Evolutionary conservation across 192 early-diverging fungal species (phyloP).

Genomic region (Backusella mclennaniae): DNA sequence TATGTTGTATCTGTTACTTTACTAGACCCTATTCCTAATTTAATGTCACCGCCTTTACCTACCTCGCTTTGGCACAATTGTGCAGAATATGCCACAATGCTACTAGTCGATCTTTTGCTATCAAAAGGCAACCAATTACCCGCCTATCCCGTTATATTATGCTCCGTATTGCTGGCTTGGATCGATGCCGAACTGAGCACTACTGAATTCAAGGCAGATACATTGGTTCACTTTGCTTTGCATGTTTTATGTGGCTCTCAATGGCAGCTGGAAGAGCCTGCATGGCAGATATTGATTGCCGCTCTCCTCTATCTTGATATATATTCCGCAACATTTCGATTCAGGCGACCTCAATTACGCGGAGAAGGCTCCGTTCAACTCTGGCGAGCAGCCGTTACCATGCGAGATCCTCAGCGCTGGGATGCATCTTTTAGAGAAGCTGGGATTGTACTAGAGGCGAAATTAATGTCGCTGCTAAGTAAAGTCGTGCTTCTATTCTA

Average conservation of each 20-base stretch:
- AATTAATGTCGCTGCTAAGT: conserved; percentile 16
- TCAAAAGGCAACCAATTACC: background rate
- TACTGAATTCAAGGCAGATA: background rate
- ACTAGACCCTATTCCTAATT: background rate
- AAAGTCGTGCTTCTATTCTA: conserved; percentile 9
- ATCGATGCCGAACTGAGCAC: background rate
- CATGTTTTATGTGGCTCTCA: background rate
- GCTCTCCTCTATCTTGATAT: conserved; percentile 24
- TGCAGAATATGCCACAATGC: background rate
- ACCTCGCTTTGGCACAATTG: background rate
- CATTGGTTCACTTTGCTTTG: conserved; percentile 1
- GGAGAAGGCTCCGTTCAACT: background rate
- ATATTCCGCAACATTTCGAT: conserved; percentile 9
- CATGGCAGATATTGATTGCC: conserved; percentile 8
- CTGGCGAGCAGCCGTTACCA: background rate
- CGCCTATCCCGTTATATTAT: background rate
- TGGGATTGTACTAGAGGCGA: conserved; percentile 8
- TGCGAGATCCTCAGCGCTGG: conserved; percentile 1
- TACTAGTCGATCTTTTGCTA: background rate
- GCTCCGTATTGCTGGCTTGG: conserved; percentile 7
- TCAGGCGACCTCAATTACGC: background rate
- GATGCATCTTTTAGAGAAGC: background rate
- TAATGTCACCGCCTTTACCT: background rate
- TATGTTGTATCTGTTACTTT: conserved; percentile 1
- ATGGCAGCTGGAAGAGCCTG: background rate